Evolutionary conservation across 352 stramenopile genomes (phyloP).

Genomic region (Phytophthora hybrid): DNA sequence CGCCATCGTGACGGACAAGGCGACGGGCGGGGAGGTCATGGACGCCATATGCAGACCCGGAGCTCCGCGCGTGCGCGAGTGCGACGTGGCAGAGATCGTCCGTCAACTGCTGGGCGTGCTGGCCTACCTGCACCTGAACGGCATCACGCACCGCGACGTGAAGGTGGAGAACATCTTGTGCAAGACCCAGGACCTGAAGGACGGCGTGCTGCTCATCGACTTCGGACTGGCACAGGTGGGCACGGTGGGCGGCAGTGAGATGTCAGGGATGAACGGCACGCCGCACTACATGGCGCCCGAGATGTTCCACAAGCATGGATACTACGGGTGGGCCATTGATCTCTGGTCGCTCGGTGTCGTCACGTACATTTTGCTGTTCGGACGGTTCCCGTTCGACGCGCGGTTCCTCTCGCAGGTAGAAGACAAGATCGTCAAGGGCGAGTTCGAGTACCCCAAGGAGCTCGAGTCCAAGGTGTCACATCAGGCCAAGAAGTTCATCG

Average conservation of each 20-base stretch:
- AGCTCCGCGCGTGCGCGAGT: constrained; percentile 51
- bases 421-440: constrained; percentile 78
- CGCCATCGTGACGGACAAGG: constrained; percentile 75
- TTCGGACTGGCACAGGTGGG: constrained; percentile 80
- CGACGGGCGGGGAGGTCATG: constrained; percentile 71
- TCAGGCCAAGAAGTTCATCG: constrained; percentile 81
- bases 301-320: constrained; percentile 71
- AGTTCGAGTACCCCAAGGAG: constrained; percentile 67
- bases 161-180: constrained; percentile 90
- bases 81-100: constrained; percentile 70
- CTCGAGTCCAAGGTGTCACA: constrained; percentile 61
- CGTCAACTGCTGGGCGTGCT: constrained; percentile 76
- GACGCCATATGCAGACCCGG: constrained; percentile 49
- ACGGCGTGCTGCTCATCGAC: constrained; percentile 79
- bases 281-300: constrained; percentile 88
- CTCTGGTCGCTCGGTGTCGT: constrained; percentile 84
- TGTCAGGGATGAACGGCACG: constrained; percentile 86
- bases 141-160: constrained; percentile 85
- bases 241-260: constrained; percentile 47
- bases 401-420: constrained; percentile 86
- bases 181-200: constrained; percentile 48
- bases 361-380: constrained; percentile 80
- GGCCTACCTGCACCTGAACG: constrained; percentile 69
- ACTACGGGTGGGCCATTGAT: constrained; percentile 75
- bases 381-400: constrained; percentile 77